phyloP scores from a whole-genome alignment of 2,329 filamentous ascomycete genomes.

The Pyrenophora seminiperda region DNA sequence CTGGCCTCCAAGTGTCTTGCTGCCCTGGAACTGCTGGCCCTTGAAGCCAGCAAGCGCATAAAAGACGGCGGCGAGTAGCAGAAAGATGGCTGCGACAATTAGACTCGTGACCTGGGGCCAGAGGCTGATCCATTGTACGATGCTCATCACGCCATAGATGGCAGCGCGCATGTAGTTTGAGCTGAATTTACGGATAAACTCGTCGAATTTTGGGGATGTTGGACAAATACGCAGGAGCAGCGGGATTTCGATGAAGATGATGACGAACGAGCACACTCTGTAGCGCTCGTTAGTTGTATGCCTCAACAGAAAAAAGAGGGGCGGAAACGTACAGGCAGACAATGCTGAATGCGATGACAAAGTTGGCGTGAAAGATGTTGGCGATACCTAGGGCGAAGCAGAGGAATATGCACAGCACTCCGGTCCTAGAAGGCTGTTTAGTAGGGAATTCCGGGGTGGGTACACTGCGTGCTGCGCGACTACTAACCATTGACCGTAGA shows the following conservation, averaged over 20 bases:
- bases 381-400: constrained; percentile 71
- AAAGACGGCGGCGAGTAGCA: constrained; percentile 77
- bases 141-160: constrained; percentile 80
- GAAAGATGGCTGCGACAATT: constrained; percentile 83
- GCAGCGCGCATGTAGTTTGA: constrained; percentile 96
- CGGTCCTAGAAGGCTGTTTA: constrained; percentile 51
- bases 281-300: constrained; percentile 6
- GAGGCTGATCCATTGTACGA: constrained; percentile 84
- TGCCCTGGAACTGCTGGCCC: constrained; percentile 84
- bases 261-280: constrained; percentile 56
- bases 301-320: neutral
- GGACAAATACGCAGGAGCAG: constrained; percentile 97
- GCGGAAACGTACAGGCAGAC: constrained; percentile 53
- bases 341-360: constrained; percentile 63
- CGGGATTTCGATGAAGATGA: constrained; percentile 72
- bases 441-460: constrained; percentile 1
- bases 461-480: neutral
- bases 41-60: constrained; percentile 80
- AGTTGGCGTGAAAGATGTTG: constrained; percentile 67
- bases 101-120: constrained; percentile 68
- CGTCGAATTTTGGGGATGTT: constrained; percentile 87
- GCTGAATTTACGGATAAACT: constrained; percentile 85
- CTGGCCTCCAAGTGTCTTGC: constrained; percentile 93
- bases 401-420: constrained; percentile 66
- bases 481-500: constrained; percentile 71